Base-by-base conservation (phyloP, 208 protist species). In the Balamuthia mandrillaris region DNA sequence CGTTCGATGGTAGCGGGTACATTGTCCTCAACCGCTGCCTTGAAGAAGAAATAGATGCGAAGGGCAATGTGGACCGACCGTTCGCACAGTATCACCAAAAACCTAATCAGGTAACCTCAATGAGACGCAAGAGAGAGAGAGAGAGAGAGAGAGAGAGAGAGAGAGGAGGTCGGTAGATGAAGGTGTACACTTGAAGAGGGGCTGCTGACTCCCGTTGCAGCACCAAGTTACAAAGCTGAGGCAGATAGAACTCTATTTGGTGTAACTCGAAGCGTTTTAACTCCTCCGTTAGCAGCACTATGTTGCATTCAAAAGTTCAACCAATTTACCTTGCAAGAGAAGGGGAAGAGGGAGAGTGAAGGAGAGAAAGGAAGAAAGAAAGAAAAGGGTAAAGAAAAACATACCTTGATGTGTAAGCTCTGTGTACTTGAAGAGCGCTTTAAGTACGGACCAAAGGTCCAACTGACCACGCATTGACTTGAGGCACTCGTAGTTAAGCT, bases 191-290 rank as follows among this genome's bases (percentile, higher is more conserved):
- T 51, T 75, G 42, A 10, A 75, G 9, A 2, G 65, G 65, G 5
- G 52, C 18, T 35, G 65, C 18, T 35, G 65, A 75, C 24, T 42
- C 27, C 27, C 21, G 45, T 9, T 75, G 65, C 10, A 75, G 65
- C 35, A 75, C 18, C 18, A 75, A 44, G 65, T 75, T 75, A 33
- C 65, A 75, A 24, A 75, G 65, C 41, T 75, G 65, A 6, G 65
- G 65, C 41, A 75, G 65, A 44, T 54, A 75, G 39, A 75, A 75
- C 65, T 75, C 65, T n/a, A 75, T 21, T 44, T 75, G 42, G 24
- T 44, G 45, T 37, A 54, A 37, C 35, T 44, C 42, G 33, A 51
- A 75, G 65, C 24, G 14, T 44, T 75, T 75, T n/a, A 75, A 24
- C 65, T 75, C 65, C 12, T n/a, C 37, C 42, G 42, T 54, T 44